Evolutionary conservation across 176 grass and related monocot genomes (phyloP).

Genomic region (Carex cristatella): DNA sequence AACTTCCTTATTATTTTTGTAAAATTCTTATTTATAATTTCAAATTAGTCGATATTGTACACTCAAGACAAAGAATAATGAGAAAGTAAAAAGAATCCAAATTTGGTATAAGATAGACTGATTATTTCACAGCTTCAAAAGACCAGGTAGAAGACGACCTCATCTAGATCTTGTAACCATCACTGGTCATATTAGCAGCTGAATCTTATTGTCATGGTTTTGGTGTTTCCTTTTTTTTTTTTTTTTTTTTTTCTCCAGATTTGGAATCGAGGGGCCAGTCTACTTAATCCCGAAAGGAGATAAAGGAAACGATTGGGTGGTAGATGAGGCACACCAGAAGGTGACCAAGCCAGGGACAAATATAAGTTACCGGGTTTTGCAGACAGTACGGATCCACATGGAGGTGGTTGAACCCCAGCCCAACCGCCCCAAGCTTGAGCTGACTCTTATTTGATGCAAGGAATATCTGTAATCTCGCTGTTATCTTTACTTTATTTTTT

Average conservation of each 20-base stretch:
- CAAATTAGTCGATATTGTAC: background rate
- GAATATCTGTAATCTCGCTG: background rate
- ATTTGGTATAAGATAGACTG: background rate
- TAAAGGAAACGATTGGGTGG: slow-evolving; percentile 72
- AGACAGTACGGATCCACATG: slow-evolving; percentile 86
- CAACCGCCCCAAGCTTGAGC: slow-evolving; percentile 89
- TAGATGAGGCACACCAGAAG: slow-evolving; percentile 89
- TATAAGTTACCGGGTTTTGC: slow-evolving; percentile 51
- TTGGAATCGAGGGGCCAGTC: slow-evolving; percentile 92
- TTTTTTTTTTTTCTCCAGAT: slow-evolving; percentile 20
- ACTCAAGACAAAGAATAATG: background rate
- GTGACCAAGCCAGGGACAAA: slow-evolving; percentile 63
- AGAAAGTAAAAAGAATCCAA: background rate
- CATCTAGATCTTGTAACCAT: background rate
- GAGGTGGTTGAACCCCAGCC: slow-evolving; percentile 95
- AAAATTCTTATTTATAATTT: background rate
- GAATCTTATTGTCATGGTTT: background rate
- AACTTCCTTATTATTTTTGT: background rate
- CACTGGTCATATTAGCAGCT: background rate
- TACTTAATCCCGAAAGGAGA: slow-evolving; percentile 76
- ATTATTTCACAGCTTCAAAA: background rate
- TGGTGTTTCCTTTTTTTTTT: slow-evolving; percentile 6
- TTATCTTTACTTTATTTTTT: background rate
- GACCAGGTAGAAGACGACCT: background rate
- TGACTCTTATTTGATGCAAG: slow-evolving; percentile 58